phyloP scores from a whole-genome alignment of 148 eudicot genomes.

The Rhododendron henanense region DNA sequence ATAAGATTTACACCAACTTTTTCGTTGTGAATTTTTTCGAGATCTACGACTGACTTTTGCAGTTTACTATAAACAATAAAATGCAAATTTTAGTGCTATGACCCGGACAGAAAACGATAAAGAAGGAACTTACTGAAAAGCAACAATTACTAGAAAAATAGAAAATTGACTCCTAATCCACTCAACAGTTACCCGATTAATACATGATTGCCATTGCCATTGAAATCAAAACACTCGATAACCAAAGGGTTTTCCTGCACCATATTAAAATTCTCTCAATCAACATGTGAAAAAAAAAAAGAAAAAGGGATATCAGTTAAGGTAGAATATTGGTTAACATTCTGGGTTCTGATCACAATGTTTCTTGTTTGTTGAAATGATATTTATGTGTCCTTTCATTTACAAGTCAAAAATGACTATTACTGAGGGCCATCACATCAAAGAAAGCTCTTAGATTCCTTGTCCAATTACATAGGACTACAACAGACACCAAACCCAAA shows the following conservation, averaged over 20 bases:
- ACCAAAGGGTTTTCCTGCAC: slow-evolving; percentile 80
- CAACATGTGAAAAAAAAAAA: background rate
- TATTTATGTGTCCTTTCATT: background rate
- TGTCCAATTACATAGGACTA: background rate
- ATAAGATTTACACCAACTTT: slow-evolving; percentile 54
- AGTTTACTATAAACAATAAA: slow-evolving; percentile 46
- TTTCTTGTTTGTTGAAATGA: background rate
- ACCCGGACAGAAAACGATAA: background rate
- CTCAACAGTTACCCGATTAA: slow-evolving; percentile 60
- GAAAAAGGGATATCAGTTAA: background rate
- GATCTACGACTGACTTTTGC: slow-evolving; percentile 61
- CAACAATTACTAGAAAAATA: background rate
- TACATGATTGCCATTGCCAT: slow-evolving; percentile 63
- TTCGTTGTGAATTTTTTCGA: slow-evolving; percentile 60
- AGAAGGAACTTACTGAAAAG: background rate
- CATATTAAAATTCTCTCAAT: background rate
- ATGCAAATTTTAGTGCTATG: background rate
- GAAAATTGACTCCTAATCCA: background rate
- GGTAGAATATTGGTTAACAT: background rate
- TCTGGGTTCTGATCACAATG: background rate
- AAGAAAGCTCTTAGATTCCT: background rate
- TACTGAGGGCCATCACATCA: background rate
- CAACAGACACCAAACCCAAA: background rate
- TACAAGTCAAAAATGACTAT: background rate
- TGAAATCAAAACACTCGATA: slow-evolving; percentile 90